A percentile compares a stretch with the other conserved stretches of the same genome.
Conservation (phyloP, 257 asterid genomes). For the Henckelia pumila region DNA sequence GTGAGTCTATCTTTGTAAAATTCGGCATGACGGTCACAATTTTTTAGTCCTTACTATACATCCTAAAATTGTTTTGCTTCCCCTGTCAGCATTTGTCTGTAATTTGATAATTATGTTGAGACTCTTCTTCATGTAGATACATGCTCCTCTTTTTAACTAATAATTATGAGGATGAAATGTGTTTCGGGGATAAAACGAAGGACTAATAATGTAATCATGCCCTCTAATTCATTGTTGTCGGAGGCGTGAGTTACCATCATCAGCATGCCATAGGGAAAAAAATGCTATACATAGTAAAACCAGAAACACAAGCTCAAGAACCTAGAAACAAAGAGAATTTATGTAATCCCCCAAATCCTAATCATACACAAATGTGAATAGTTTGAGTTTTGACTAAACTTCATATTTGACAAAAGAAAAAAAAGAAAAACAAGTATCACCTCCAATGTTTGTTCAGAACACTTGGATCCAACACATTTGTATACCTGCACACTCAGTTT, state of each 20-base stretch:
- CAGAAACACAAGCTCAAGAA: neutral
- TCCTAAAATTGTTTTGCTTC: no score
- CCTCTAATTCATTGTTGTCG: no score
- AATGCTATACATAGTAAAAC: no score
- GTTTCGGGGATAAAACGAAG: neutral
- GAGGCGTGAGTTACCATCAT: neutral
- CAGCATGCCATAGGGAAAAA: no score
- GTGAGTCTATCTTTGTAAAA: neutral
- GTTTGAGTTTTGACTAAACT: neutral
- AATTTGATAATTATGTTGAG: no score
- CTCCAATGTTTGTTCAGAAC: constrained; percentile 69
- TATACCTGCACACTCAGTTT: constrained; percentile 51
- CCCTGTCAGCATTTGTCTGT: neutral
- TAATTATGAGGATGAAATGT: neutral
- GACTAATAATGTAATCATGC: neutral
- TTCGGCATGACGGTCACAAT: neutral
- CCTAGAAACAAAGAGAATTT: neutral
- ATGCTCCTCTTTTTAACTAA: neutral
- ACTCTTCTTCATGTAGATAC: neutral
- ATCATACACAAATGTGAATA: neutral
- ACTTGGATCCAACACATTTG: constrained; percentile 65
- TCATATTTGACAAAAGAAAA: neutral
- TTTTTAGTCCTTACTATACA: no score
- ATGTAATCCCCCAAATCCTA: no score
- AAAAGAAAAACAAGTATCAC: constrained; percentile 32